A percentile compares a stretch with the other conserved stretches of the same genome.
Conservation (phyloP, 2,329 filamentous ascomycete species). For the Delphinella strobiligena region DNA sequence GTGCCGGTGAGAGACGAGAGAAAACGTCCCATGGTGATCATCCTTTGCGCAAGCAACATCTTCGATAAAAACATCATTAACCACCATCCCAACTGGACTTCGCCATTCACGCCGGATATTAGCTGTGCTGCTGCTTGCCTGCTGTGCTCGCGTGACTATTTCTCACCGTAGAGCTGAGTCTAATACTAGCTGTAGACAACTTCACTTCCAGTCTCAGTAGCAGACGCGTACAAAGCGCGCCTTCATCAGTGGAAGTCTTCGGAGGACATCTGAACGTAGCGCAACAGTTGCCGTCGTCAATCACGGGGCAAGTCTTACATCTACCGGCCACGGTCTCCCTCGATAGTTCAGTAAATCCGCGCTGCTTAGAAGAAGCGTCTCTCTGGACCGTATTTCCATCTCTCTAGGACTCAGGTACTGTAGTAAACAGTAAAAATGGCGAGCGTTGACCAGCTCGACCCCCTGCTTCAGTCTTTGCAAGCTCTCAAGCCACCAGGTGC, state of each 20-base stretch:
- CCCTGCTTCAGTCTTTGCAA: constrained; percentile 83
- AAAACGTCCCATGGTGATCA: too few species aligned
- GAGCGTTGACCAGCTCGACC: constrained; percentile 73
- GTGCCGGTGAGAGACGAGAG: too few species aligned
- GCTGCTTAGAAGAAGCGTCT: constrained; percentile 1
- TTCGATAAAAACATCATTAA: neutral
- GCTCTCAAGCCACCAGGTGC: constrained; percentile 86
- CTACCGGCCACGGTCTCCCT: neutral
- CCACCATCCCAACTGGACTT: neutral
- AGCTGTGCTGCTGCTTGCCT: neutral
- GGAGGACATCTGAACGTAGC: neutral
- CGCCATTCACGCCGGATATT: neutral
- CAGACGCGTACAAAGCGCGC: neutral
- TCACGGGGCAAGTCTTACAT: neutral
- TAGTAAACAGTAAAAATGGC: constrained; percentile 12
- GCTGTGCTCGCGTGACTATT: neutral
- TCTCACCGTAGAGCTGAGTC: neutral
- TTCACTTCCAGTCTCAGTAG: neutral
- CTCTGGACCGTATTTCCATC: constrained; percentile 4
- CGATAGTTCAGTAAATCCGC: neutral
- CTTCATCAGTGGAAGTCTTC: neutral
- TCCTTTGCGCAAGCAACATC: too few species aligned
- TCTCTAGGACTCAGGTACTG: constrained; percentile 8
- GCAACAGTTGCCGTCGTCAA: neutral
- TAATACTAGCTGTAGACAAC: neutral